Base-by-base conservation (phyloP, 441 rosid species). In the Bruguiera hainesii region DNA sequence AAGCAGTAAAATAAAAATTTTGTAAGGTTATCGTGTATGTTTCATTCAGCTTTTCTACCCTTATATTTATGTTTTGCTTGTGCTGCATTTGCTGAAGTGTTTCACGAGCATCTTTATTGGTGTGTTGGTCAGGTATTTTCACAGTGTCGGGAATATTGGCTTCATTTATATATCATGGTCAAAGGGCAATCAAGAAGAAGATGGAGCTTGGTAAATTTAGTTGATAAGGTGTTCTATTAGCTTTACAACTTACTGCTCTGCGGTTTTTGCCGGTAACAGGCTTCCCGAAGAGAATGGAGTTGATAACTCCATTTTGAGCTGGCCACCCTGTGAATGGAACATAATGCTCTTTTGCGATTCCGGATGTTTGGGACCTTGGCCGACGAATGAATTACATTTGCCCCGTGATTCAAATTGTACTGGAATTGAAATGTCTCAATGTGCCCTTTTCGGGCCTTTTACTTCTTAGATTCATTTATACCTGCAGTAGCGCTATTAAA, bases 91-190 rank as follows among this genome's bases (percentile, higher is more conserved):
- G 6, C 10, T 7, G 56, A 52, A 2, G 56, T 5, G 0, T 52
- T 52, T 52, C 56, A 11, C 46, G 4, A 37, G 46, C 15, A 9
- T 37, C 15, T 37, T 37, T 37, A 10, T 3, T 2, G 42, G 46
- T 56, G 56, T 37, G 13, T 71, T 48, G 9, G n/a, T 23, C 86
- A 91, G 97, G 99, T 64, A 86, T 95, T 65, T 95, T 90, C 80
- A 88, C 99, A 1, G 91, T 95, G 53, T 95, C 98, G 9, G 97
- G 95, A 74, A 91, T 95, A 78, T 69, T 95, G 69, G 99, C 91
- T 78, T 78, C 99, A 48, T 90, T 91, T 66, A 55, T 91, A 71
- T 91, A 90, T 73, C 96, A 95, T 74, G 97, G 98, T 65, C 97
- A 95, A 65, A 92, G 59, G 82, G 96, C 91, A 72, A 91, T 91